Evolutionary conservation across 2,329 filamentous ascomycete genomes (phyloP).

Genomic region (Boeremia lycopersici): DNA sequence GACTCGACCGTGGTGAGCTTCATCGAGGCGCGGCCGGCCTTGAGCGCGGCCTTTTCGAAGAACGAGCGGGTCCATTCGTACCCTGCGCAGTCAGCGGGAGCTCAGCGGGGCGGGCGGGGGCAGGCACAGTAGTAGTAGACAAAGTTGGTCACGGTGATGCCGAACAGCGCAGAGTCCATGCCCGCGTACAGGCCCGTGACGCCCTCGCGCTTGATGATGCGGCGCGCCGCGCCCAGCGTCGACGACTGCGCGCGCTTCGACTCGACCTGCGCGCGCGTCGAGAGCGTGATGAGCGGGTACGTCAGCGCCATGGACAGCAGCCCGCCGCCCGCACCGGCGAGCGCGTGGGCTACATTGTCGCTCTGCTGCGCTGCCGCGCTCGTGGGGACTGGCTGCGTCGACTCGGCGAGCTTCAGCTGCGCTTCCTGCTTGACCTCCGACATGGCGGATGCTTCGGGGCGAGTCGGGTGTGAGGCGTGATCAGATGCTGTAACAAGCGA

Average conservation of each 20-base stretch:
- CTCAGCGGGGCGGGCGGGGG: not conserved
- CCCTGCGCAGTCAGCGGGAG: constrained; percentile 53
- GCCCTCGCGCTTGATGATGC: constrained; percentile 91
- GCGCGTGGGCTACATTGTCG: constrained; percentile 95
- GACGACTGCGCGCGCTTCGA: constrained; percentile 88
- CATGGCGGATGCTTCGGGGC: constrained; percentile 27
- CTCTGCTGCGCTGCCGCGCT: constrained; percentile 79
- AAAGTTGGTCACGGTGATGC: constrained; percentile 98
- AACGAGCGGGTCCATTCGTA: constrained; percentile 94
- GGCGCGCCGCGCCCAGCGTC: constrained; percentile 80
- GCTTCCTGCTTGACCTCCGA: constrained; percentile 39
- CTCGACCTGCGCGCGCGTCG: constrained; percentile 96
- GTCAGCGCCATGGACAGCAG: constrained; percentile 95
- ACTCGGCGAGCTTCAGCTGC: constrained; percentile 44
- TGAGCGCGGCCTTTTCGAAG: constrained; percentile 78
- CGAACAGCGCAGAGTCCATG: constrained; percentile 91
- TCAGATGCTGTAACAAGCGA: not conserved
- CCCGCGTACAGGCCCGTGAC: constrained; percentile 88
- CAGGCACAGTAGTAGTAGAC: constrained; percentile 93
- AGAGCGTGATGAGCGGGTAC: constrained; percentile 94
- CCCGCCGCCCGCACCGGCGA: constrained; percentile 90
- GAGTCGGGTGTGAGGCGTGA: not conserved
- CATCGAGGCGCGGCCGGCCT: constrained; percentile 73
- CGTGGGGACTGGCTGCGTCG: constrained; percentile 48
- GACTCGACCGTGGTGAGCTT: constrained; percentile 90